These are phyloP conservation scores for Petrea volubilis DNA, from an alignment of 257 asterid species.

Conservation along the genomic window DNA sequence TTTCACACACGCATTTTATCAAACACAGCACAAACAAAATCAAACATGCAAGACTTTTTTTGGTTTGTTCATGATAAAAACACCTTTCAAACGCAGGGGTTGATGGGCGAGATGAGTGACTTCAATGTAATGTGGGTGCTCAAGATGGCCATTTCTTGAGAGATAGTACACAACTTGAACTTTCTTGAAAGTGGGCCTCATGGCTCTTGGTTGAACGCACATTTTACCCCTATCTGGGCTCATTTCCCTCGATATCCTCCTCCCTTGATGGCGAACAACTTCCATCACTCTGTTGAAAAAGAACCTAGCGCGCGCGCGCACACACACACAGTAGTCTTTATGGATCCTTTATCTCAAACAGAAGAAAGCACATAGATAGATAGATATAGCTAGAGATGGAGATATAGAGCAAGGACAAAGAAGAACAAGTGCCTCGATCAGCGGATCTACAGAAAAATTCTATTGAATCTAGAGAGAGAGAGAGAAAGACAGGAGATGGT, in stretches of 20 bases:
- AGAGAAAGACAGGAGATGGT: not conserved
- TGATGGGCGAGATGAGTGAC: conserved; percentile 54
- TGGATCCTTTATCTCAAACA: too few species aligned
- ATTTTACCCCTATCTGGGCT: conserved; percentile 42
- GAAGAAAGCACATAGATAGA: not conserved
- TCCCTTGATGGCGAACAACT: conserved; percentile 22
- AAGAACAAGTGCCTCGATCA: not conserved
- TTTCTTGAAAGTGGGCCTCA: conserved; percentile 45
- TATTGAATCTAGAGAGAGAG: not conserved
- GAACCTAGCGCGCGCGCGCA: too few species aligned
- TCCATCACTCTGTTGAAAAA: not conserved
- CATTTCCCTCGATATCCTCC: conserved; percentile 38
- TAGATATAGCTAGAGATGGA: not conserved
- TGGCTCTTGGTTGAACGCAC: conserved; percentile 21
- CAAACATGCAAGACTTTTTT: not conserved
- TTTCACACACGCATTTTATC: not conserved
- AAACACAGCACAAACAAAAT: not conserved
- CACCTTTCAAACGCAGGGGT: conserved; percentile 64
- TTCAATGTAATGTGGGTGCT: conserved; percentile 73
- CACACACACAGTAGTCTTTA: not conserved
- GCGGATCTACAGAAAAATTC: not conserved
- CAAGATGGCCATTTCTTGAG: conserved; percentile 72
- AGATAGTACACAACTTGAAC: conserved; percentile 68
- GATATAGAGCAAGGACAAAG: not conserved
- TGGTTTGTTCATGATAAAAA: too few species aligned